Conservation (phyloP, 2,329 filamentous ascomycete genomes). For the Daldinia sp. region DNA sequence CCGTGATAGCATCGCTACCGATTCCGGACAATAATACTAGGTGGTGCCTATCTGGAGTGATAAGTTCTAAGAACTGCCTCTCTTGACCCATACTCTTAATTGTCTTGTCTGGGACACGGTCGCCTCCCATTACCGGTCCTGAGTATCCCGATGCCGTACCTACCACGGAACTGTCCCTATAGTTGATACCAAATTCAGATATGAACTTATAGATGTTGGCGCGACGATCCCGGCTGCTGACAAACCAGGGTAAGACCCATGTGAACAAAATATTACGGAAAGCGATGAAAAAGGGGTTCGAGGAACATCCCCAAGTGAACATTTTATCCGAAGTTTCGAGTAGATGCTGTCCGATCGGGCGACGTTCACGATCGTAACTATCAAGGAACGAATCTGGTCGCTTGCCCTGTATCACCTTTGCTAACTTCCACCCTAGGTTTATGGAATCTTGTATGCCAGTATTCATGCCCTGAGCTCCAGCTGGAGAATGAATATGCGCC, state of each 20-base stretch:
- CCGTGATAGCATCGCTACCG: conserved; percentile 29
- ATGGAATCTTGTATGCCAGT: conserved; percentile 63
- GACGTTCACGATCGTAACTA: conserved; percentile 61
- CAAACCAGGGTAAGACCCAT: conserved; percentile 55
- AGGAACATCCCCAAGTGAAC: conserved; percentile 55
- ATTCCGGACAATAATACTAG: conserved; percentile 48
- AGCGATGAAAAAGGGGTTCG: conserved; percentile 52
- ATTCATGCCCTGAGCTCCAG: conserved; percentile 69
- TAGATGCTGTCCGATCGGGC: conserved; percentile 59
- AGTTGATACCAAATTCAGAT: conserved; percentile 58
- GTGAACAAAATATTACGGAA: conserved; percentile 57
- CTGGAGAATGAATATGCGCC: conserved; percentile 67
- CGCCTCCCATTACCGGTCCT: conserved; percentile 59
- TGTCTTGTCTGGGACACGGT: conserved; percentile 58
- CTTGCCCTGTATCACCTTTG: conserved; percentile 55
- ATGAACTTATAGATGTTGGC: conserved; percentile 51
- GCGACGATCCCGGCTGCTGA: conserved; percentile 42
- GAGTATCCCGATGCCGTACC: conserved; percentile 46
- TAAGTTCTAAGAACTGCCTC: conserved; percentile 44
- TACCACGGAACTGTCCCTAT: conserved; percentile 53
- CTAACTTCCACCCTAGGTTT: conserved; percentile 65
- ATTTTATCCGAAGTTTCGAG: conserved; percentile 56
- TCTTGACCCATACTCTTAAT: conserved; percentile 37
- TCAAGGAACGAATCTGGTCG: conserved; percentile 57
- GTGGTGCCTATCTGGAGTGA: conserved; percentile 43